Conservation (phyloP, 108 stramenopile genomes). For the Conticribra guillardii region DNA sequence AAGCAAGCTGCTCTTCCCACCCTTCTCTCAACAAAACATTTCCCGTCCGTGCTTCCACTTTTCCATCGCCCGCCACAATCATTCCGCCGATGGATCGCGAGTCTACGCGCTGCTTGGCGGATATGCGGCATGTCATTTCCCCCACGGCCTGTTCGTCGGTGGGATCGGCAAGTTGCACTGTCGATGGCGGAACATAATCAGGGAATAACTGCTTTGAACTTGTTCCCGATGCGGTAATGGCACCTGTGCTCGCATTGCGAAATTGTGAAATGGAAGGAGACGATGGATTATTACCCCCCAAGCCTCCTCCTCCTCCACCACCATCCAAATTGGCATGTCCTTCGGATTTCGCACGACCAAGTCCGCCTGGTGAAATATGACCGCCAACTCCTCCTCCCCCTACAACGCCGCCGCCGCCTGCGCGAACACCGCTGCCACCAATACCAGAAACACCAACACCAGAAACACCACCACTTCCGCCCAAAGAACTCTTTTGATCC, state of each 20-base stretch:
- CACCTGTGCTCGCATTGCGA: neutral
- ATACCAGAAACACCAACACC: no score
- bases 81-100: constrained; percentile 38
- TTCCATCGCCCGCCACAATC: constrained; percentile 36
- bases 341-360: neutral
- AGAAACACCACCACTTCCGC: neutral
- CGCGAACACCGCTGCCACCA: no score
- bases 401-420: neutral
- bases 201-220: neutral
- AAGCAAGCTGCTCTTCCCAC: constrained; percentile 27
- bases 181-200: constrained; percentile 44
- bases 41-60: constrained; percentile 48
- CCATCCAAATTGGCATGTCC: neutral
- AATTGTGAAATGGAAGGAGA: neutral
- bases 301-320: neutral
- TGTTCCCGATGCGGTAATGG: neutral
- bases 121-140: constrained; percentile 49
- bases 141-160: constrained; percentile 49
- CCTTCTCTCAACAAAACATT: constrained; percentile 29
- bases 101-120: constrained; percentile 36
- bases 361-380: neutral
- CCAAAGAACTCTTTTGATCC: constrained; percentile 21
- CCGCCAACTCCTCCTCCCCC: neutral
- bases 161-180: constrained; percentile 38
- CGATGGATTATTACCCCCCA: no score